Evolutionary conservation across 2,329 filamentous ascomycete species (phyloP).

Genomic region (Penicillium sp.): DNA sequence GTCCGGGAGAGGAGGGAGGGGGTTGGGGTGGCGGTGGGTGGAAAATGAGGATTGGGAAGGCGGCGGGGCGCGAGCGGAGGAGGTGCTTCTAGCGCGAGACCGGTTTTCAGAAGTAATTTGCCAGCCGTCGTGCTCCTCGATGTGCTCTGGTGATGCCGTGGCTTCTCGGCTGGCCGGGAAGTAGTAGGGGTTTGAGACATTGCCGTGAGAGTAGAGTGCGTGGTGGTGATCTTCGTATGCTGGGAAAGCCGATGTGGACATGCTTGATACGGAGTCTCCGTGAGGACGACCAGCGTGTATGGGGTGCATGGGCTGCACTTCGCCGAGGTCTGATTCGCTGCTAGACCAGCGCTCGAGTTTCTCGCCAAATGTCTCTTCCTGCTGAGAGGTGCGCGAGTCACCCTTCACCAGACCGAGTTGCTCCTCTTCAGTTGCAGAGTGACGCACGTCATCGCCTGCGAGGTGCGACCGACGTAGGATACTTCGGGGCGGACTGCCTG

Average conservation of each 20-base stretch:
- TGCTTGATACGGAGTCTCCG: conserved; percentile 22
- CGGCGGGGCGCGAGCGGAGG: conserved; percentile 17
- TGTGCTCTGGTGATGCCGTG: conserved; percentile 12
- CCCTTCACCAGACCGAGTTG: conserved; percentile 75
- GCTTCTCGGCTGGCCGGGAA: conserved; percentile 15
- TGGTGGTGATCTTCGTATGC: conserved; percentile 29
- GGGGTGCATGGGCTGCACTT: conserved; percentile 17
- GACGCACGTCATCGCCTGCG: conserved; percentile 23
- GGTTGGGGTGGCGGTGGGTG: conserved; percentile 27
- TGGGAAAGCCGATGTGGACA: conserved; percentile 25
- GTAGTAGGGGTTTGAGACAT: conserved; percentile 23
- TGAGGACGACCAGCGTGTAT: conserved; percentile 17
- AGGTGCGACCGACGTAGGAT: conserved; percentile 40
- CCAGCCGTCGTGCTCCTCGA: conserved; percentile 15
- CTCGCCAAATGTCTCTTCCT: conserved; percentile 26
- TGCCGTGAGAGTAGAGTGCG: conserved; percentile 13
- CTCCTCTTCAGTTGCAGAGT: conserved; percentile 73
- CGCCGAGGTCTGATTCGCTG: conserved; percentile 18
- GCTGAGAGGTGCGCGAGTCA: conserved; percentile 43
- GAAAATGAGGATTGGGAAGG: conserved; percentile 23
- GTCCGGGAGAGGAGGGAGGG: conserved; percentile 32
- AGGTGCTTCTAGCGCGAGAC: conserved; percentile 17
- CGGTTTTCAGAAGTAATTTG: conserved; percentile 6
- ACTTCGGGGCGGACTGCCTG: conserved; percentile 31
- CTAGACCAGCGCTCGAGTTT: conserved; percentile 29